phyloP scores from a whole-genome alignment of 2,329 filamentous ascomycete species.

The Fusarium sp. region DNA sequence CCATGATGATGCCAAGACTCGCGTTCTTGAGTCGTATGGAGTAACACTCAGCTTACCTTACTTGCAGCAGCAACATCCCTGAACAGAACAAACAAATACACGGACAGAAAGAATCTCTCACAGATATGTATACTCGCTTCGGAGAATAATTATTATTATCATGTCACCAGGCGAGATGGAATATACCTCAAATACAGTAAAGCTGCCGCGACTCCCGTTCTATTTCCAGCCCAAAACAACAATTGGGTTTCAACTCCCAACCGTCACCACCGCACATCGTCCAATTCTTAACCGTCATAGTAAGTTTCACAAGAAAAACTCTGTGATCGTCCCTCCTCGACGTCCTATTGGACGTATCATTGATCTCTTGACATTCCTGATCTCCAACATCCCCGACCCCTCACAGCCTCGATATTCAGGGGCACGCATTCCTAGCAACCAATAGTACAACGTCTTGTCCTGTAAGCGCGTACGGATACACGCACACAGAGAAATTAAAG shows the following conservation, averaged over 20 bases:
- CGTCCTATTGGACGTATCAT: slow-evolving; percentile 11
- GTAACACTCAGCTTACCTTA: slow-evolving; percentile 11
- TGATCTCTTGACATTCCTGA: slow-evolving; percentile 28
- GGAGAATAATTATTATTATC: slow-evolving; percentile 8
- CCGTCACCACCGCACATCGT: neutral
- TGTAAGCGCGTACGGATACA: neutral
- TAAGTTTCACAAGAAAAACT: slow-evolving; percentile 3
- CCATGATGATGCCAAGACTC: slow-evolving; percentile 31
- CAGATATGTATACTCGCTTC: neutral
- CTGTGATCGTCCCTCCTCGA: neutral
- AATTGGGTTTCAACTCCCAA: slow-evolving; percentile 21
- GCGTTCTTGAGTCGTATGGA: slow-evolving; percentile 12
- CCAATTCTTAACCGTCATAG: slow-evolving; percentile 6
- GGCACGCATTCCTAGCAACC: slow-evolving; percentile 21
- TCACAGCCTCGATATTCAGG: slow-evolving; percentile 39
- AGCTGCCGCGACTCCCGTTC: slow-evolving; percentile 1
- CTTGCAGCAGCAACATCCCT: slow-evolving; percentile 13
- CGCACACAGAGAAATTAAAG: slow-evolving; percentile 22
- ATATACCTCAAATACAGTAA: slow-evolving; percentile 12
- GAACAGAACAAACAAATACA: neutral
- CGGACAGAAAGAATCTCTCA: neutral
- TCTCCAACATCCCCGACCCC: slow-evolving; percentile 22
- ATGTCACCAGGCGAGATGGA: neutral
- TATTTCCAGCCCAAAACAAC: slow-evolving; percentile 17
- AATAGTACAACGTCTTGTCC: slow-evolving; percentile 12